Base-by-base conservation (phyloP, 805 yeast genomes). In the Myxozyma neglecta region DNA sequence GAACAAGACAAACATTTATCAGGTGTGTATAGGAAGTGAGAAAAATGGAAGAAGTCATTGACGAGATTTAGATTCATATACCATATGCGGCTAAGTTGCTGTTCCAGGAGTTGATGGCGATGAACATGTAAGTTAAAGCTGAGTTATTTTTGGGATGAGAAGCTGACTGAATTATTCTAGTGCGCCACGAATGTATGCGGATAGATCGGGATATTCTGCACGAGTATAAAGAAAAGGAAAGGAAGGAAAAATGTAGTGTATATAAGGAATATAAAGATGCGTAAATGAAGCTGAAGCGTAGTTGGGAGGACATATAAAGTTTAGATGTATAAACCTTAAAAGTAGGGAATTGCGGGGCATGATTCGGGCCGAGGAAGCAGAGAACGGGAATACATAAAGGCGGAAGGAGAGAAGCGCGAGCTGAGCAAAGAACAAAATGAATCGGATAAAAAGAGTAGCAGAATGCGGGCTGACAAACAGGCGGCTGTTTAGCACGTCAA, bases 81-180 rank as follows among this genome's bases (percentile, higher is more conserved):
- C 99, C 99, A 52, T 94, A 94, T 75, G 99, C 99, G 52, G 99
- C 99, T 57, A 94, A 94, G 79, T 82, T 94, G 74, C 80, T 94
- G 75, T 94, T 94, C 90, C 99, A 94, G 80, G 99, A 94, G 79
- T 83, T 94, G 73, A 94, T 94, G 98, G 97, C 99, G 46, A 94
- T 94, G 99, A 94, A 94, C 77, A 94, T 94, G 64, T 60, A 43
- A 52, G 64, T 56, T n/a, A 14, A n/a, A 36, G 45, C 16, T 3
- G 24, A 18, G 43, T 40, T n/a, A 18, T 1, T 18, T 18, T 3
- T 5, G 18, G 7, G 13, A 5, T 46, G 11, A 6, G 16, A 14
- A 8, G 18, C 40, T 32, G 18, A 34, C 48, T 24, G n/a, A 24
- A 11, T 34, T 6, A 13, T 11, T 18, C 20, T 51, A 58, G 63